A percentile compares a stretch with the other conserved stretches of the same genome.
phyloP scores from a whole-genome alignment of 306 rosid species.

The Mimosa pudica region DNA sequence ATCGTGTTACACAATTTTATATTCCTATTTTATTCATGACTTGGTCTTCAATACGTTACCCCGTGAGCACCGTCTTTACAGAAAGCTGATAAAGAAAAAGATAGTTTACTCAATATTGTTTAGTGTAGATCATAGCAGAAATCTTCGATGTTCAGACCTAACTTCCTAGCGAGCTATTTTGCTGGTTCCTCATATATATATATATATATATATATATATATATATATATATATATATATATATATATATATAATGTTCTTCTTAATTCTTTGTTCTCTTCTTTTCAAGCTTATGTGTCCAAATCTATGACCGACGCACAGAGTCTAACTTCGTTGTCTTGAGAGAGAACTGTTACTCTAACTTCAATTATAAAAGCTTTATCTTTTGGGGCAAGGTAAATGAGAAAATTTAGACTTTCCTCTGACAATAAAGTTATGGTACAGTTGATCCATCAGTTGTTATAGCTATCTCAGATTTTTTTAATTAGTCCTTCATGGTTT shows the following conservation, averaged over 20 bases:
- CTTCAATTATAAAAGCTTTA: neutral
- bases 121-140: slow-evolving; percentile 50
- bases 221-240: too few relatives aligned
- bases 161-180: slow-evolving; percentile 31
- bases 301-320: slow-evolving; percentile 34
- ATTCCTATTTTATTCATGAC: neutral
- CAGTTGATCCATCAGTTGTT: neutral
- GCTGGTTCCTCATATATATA: slow-evolving; percentile 21
- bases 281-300: slow-evolving; percentile 32
- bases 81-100: slow-evolving; percentile 60
- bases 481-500: neutral
- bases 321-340: slow-evolving; percentile 26
- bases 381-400: neutral
- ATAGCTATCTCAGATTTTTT: neutral
- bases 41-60: neutral
- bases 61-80: slow-evolving; percentile 25
- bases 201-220: too few relatives aligned
- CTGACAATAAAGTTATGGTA: neutral
- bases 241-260: slow-evolving; percentile 32
- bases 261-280: neutral
- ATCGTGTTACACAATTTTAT: neutral
- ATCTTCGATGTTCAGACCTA: slow-evolving; percentile 32
- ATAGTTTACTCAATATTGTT: slow-evolving; percentile 37
- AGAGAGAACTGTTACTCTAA: slow-evolving; percentile 15
- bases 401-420: neutral